Evolutionary conservation across 768 basidiomycete species (phyloP).

Genomic region (Podaxis sp.): DNA sequence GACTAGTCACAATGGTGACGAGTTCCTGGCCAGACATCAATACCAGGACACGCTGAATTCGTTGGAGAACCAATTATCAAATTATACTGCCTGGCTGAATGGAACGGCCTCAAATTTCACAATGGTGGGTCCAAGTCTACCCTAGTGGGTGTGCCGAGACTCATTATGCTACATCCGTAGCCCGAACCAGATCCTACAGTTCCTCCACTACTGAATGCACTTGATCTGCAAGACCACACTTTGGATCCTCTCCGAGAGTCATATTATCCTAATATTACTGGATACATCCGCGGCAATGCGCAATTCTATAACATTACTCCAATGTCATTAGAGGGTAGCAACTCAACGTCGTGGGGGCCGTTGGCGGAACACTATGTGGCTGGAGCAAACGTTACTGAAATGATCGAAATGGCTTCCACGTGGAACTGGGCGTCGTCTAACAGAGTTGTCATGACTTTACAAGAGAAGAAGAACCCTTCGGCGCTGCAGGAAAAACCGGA

Average conservation of each 20-base stretch:
- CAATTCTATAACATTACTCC: constrained; percentile 63
- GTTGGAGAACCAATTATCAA: constrained; percentile 57
- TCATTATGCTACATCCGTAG: constrained; percentile 27
- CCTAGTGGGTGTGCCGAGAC: not conserved
- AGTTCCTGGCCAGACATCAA: constrained; percentile 56
- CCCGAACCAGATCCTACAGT: constrained; percentile 40
- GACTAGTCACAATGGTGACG: constrained; percentile 69
- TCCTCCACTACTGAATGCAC: constrained; percentile 41
- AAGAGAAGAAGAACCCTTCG: constrained; percentile 50
- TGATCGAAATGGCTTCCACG: constrained; percentile 40
- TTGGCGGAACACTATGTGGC: constrained; percentile 47
- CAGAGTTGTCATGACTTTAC: constrained; percentile 61
- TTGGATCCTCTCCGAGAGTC: constrained; percentile 46
- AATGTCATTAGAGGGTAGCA: constrained; percentile 31
- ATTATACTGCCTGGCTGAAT: constrained; percentile 74
- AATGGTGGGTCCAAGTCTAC: constrained; percentile 39
- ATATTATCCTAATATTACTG: constrained; percentile 75
- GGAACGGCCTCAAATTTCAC: constrained; percentile 63
- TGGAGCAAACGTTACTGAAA: constrained; percentile 45
- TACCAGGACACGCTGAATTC: constrained; percentile 62
- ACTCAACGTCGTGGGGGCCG: constrained; percentile 44
- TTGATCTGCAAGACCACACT: constrained; percentile 38
- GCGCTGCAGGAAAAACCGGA: constrained; percentile 26
- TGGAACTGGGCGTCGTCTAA: constrained; percentile 72
- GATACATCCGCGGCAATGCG: constrained; percentile 66